Percentiles rank a stretch among this genome's conserved stretches.
These are phyloP conservation scores for Trichoderma cornu-damae DNA, from an alignment of 2,329 filamentous ascomycete genomes.

Conservation along the genomic window DNA sequence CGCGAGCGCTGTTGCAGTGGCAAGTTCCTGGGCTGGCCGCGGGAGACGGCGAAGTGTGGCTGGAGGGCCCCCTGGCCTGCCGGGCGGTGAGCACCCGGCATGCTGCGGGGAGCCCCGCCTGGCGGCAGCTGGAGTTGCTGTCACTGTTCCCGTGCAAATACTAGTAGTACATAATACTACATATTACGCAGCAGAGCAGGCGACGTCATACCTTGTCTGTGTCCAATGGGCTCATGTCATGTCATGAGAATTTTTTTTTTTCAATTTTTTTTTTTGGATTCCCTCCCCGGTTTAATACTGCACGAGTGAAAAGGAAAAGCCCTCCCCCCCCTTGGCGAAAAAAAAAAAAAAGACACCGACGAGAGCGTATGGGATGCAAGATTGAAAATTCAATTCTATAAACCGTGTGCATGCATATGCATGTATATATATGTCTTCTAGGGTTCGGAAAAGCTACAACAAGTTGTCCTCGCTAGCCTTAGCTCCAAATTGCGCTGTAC, in stretches of 20 bases:
- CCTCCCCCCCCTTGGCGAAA: no score
- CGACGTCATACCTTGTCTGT: slow-evolving; percentile 12
- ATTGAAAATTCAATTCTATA: neutral
- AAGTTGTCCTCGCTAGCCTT: neutral
- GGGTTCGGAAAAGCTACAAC: neutral
- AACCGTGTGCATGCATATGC: neutral
- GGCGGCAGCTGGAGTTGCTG: neutral
- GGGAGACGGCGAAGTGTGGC: neutral
- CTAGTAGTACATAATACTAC: no score
- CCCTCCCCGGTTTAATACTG: neutral
- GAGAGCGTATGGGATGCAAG: neutral
- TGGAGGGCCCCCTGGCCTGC: neutral
- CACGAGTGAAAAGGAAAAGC: no score
- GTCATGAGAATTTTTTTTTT: slow-evolving; percentile 4
- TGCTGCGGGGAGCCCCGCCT: slow-evolving; percentile 2
- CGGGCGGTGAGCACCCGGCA: neutral
- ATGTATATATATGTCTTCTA: neutral
- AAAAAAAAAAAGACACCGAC: neutral
- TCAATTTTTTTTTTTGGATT: no score
- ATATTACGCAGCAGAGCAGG: no score
- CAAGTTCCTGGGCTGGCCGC: neutral
- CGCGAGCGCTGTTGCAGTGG: slow-evolving; percentile 2
- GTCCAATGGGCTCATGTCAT: neutral
- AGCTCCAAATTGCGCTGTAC: slow-evolving; percentile 1
- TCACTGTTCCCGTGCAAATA: no score